A percentile compares a stretch with the other conserved stretches of the same genome.
phyloP scores from a whole-genome alignment of 768 basidiomycete genomes.

The Auriculariales sp. region DNA sequence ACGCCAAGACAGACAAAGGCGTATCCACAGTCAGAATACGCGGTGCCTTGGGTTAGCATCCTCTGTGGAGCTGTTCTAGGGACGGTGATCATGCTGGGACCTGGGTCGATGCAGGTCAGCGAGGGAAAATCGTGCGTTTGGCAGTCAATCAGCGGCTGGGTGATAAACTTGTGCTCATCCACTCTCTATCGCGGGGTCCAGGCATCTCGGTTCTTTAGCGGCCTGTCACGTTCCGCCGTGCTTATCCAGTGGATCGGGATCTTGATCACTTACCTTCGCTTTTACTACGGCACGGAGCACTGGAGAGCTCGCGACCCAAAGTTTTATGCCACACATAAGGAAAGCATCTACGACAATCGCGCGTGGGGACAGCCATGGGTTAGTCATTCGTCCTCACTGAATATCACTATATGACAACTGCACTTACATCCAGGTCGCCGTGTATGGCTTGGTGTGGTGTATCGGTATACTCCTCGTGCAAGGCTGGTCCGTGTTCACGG shows the following conservation, averaged over 20 bases:
- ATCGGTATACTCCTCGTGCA: neutral
- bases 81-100: no score
- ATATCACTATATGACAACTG: neutral
- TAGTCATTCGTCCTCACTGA: neutral
- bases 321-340: neutral
- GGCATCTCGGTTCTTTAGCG: neutral
- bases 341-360: neutral
- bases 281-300: neutral
- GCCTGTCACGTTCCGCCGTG: neutral
- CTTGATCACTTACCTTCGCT: neutral
- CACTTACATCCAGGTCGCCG: neutral
- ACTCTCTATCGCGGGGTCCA: no score
- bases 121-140: no score
- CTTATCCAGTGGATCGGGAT: constrained; percentile 1
- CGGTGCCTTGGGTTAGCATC: no score
- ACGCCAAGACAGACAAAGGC: no score
- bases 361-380: neutral
- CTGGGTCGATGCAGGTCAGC: no score
- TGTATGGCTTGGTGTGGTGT: neutral
- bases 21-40: no score
- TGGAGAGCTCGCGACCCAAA: no score
- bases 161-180: no score
- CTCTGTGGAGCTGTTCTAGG: no score
- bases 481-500: neutral
- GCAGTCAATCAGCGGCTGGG: no score